Evolutionary conservation across 2,329 filamentous ascomycete genomes (phyloP).

Genomic region (Pseudohalonectria lignicola): DNA sequence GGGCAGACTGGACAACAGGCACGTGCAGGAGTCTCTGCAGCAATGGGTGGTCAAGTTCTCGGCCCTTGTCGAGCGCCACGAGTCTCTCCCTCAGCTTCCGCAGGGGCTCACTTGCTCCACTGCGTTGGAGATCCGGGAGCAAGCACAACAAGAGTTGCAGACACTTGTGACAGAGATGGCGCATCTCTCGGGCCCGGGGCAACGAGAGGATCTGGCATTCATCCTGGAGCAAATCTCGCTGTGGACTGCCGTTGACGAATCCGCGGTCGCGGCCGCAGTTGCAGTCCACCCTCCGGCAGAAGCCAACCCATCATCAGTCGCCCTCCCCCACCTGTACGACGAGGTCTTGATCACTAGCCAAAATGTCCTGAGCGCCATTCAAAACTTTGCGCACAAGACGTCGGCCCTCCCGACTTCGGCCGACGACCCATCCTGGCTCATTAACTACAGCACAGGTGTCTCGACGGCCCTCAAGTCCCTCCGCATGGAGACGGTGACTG

Average conservation of each 20-base stretch:
- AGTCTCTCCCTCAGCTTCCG: constrained; percentile 37
- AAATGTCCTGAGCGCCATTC: constrained; percentile 67
- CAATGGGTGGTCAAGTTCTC: constrained; percentile 38
- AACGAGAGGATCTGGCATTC: constrained; percentile 54
- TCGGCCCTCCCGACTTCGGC: constrained; percentile 42
- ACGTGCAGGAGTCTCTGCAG: constrained; percentile 32
- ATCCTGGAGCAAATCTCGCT: constrained; percentile 53
- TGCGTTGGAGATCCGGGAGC: constrained; percentile 19
- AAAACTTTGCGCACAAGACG: constrained; percentile 53
- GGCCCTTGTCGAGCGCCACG: constrained; percentile 27
- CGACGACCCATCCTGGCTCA: constrained; percentile 54
- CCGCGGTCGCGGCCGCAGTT: too few species aligned
- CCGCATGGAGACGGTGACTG: constrained; percentile 43
- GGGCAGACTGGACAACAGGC: constrained; percentile 36
- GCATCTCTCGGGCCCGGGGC: constrained; percentile 30
- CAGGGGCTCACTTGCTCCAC: constrained; percentile 31
- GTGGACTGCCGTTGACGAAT: constrained; percentile 50
- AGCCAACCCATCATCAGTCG: too few species aligned
- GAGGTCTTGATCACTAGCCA: constrained; percentile 57
- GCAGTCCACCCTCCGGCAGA: too few species aligned
- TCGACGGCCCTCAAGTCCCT: constrained; percentile 45
- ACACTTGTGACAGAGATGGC: constrained; percentile 29
- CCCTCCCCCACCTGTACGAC: too few species aligned
- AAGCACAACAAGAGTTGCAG: constrained; percentile 23
- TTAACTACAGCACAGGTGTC: constrained; percentile 41